Evolutionary conservation across 495 filamentous ascomycete genomes (phyloP).

Genomic region (Trichoderma parareesei): DNA sequence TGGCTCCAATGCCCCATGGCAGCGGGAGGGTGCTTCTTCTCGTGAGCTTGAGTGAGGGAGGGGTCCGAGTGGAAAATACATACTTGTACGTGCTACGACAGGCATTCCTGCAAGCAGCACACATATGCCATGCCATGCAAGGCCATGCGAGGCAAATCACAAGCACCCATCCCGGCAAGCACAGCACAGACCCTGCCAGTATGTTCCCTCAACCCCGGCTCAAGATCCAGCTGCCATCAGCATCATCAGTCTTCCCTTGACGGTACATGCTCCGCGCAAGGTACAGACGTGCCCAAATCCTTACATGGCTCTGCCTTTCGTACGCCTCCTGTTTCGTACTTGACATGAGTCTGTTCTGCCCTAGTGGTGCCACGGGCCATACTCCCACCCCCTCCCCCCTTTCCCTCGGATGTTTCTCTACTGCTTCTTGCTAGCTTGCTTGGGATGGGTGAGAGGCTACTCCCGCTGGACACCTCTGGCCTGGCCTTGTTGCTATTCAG

Average conservation of each 20-base stretch:
- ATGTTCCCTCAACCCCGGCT: conserved; percentile 1
- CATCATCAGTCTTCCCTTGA: not conserved
- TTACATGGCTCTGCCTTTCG: not conserved
- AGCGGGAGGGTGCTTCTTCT: not conserved
- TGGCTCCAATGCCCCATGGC: conserved; percentile 2
- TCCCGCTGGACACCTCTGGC: not conserved
- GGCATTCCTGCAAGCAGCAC: not conserved
- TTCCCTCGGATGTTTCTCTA: conserved; percentile 2
- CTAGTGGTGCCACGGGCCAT: not conserved
- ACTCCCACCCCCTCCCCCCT: conserved; percentile 1
- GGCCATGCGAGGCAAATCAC: conserved; percentile 9
- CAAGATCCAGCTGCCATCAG: conserved; percentile 2
- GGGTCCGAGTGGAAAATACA: not conserved
- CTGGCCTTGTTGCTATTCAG: not conserved
- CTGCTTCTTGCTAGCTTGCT: not conserved
- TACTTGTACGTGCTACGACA: not conserved
- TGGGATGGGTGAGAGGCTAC: conserved; percentile 1
- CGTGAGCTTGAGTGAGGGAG: not conserved
- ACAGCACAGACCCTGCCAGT: not conserved
- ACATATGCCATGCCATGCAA: not conserved
- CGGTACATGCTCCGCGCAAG: not conserved
- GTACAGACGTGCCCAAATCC: no score
- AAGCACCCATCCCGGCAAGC: not conserved
- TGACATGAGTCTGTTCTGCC: not conserved
- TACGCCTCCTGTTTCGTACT: not conserved